Conservation (phyloP, 1,284 basidiomycete species). For the Athelia sp. region DNA sequence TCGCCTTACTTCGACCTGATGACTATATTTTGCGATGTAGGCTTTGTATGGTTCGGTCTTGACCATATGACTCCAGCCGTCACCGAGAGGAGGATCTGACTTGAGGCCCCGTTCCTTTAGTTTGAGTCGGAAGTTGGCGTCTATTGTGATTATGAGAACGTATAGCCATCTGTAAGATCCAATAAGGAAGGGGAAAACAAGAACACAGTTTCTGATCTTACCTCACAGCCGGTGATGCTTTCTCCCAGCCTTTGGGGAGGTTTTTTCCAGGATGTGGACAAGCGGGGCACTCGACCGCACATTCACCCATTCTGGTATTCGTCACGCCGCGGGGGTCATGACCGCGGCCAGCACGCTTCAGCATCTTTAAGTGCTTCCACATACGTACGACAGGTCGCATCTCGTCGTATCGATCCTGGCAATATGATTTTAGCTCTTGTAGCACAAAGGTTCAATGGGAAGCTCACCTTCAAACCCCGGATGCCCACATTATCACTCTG, state of each 20-base stretch:
- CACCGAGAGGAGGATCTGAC: conserved; percentile 4
- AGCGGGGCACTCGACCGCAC: conserved; percentile 14
- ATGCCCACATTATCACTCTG: conserved; percentile 14
- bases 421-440: background rate
- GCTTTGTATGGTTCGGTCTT: conserved; percentile 8
- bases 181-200: background rate
- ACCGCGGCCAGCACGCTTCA: conserved; percentile 13
- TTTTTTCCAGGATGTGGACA: conserved; percentile 18
- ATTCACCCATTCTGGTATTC: conserved; percentile 9
- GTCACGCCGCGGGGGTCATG: conserved; percentile 8
- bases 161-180: conserved; percentile 8
- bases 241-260: conserved; percentile 9
- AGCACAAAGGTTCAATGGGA: background rate
- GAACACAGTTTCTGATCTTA: conserved; percentile 1
- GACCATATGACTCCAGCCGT: conserved; percentile 18
- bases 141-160: conserved; percentile 4
- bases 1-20: conserved; percentile 3
- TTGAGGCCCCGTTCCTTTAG: conserved; percentile 5
- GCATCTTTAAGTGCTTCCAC: conserved; percentile 13
- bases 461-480: conserved; percentile 2
- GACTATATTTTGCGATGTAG: conserved; percentile 4
- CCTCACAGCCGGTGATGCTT: background rate
- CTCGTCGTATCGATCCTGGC: conserved; percentile 6
- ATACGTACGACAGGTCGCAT: conserved; percentile 9
- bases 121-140: conserved; percentile 23